Percentiles rank a stretch among this genome's conserved stretches.
Evolutionary conservation across 345 rosid genomes (phyloP).

Genomic region (Arabis alpina): DNA sequence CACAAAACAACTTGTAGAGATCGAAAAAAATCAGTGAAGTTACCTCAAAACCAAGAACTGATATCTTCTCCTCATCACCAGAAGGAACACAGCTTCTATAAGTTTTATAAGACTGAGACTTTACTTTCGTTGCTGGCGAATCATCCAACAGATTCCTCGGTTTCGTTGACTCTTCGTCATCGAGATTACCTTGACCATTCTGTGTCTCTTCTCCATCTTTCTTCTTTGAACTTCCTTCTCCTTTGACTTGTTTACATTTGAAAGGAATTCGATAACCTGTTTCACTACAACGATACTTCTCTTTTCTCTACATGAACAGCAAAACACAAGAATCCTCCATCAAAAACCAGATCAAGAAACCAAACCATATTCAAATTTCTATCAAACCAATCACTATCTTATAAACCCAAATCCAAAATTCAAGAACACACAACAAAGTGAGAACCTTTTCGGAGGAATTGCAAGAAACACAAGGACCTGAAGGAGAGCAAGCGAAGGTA

Average conservation of each 20-base stretch:
- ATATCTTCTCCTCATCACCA: constrained; percentile 68
- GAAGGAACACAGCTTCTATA: constrained; percentile 88
- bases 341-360: not conserved
- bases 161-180: constrained; percentile 38
- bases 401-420: not conserved
- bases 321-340: not conserved
- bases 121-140: constrained; percentile 43
- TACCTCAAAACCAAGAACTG: constrained; percentile 93
- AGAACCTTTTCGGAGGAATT: constrained; percentile 80
- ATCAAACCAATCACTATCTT: too few relatives aligned
- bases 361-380: too few relatives aligned
- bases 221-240: constrained; percentile 34
- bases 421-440: not conserved
- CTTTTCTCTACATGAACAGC: constrained; percentile 52
- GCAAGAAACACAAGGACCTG: constrained; percentile 93
- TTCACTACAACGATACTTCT: constrained; percentile 88
- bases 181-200: constrained; percentile 46
- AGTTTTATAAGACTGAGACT: constrained; percentile 62
- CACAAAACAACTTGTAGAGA: constrained; percentile 11
- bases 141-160: constrained; percentile 58
- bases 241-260: constrained; percentile 61
- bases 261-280: constrained; percentile 92
- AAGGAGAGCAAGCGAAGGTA: constrained; percentile 83
- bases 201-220: constrained; percentile 45
- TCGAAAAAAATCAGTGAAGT: constrained; percentile 20